Conservation (phyloP, 2,329 filamentous ascomycete genomes). For the Chaetoscypha palmicola region DNA sequence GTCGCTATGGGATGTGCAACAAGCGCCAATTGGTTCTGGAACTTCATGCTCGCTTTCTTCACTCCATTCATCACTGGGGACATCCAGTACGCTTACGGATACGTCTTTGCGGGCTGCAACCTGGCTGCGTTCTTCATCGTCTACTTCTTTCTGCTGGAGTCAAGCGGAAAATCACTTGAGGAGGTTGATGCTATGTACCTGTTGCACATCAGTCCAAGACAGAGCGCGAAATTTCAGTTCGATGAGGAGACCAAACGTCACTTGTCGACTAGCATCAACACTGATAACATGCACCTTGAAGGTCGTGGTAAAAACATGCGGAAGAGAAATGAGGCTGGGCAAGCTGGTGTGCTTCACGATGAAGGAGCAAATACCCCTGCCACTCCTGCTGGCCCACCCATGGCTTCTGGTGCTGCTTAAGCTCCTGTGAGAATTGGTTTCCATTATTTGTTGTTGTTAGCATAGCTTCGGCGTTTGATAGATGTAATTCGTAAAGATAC, state of each 20-base stretch:
- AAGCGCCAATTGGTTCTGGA: slow-evolving; percentile 53
- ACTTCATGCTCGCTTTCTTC: slow-evolving; percentile 70
- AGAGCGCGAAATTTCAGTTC: slow-evolving; percentile 13
- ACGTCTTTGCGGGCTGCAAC: slow-evolving; percentile 69
- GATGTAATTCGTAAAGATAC: too few species aligned
- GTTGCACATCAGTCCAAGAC: slow-evolving; percentile 32
- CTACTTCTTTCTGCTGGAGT: slow-evolving; percentile 73
- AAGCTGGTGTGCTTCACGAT: slow-evolving; percentile 3
- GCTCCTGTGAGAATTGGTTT: background rate
- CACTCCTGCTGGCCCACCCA: background rate
- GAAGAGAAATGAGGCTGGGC: slow-evolving; percentile 46
- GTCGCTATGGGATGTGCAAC: slow-evolving; percentile 55
- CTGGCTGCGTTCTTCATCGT: slow-evolving; percentile 57
- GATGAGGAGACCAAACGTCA: slow-evolving; percentile 12
- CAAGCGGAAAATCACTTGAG: slow-evolving; percentile 31
- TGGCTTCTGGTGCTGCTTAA: background rate
- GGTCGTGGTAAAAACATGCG: slow-evolving; percentile 12
- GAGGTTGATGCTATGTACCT: slow-evolving; percentile 27
- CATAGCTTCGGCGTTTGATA: background rate
- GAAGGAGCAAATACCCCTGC: background rate
- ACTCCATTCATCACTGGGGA: slow-evolving; percentile 68
- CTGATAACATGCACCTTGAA: slow-evolving; percentile 18
- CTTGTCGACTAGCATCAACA: slow-evolving; percentile 22
- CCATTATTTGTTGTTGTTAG: background rate
- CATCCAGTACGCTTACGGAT: slow-evolving; percentile 62